Evolutionary conservation across 1,139 yeast species (phyloP).

Genomic region (Geotrichum fermentans): DNA sequence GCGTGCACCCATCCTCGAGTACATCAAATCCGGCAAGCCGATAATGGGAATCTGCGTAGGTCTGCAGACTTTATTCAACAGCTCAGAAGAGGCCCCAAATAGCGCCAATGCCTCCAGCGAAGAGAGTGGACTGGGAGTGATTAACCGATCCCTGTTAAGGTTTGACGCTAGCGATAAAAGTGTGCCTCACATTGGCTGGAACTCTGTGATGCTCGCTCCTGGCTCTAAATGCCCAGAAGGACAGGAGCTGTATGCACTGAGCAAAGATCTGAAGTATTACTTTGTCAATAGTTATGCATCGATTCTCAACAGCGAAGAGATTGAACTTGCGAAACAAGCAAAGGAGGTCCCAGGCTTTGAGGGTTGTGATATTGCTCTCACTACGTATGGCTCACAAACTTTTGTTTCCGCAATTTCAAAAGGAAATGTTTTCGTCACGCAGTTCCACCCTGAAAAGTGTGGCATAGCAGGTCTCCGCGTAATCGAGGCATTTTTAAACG

Average conservation of each 20-base stretch:
- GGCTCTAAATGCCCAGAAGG: slow-evolving; percentile 17
- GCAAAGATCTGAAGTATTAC: slow-evolving; percentile 68
- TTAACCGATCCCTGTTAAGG: slow-evolving; percentile 52
- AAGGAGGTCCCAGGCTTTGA: slow-evolving; percentile 34
- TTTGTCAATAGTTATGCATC: slow-evolving; percentile 94
- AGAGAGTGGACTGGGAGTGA: slow-evolving; percentile 53
- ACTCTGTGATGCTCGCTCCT: slow-evolving; percentile 37
- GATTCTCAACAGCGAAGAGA: slow-evolving; percentile 42
- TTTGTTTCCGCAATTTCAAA: slow-evolving; percentile 80
- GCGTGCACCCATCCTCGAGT: slow-evolving; percentile 57
- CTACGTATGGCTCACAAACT: slow-evolving; percentile 71
- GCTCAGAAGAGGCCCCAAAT: slow-evolving; percentile 69
- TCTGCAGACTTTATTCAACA: slow-evolving; percentile 70
- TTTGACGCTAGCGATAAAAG: slow-evolving; percentile 65
- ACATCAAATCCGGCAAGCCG: slow-evolving; percentile 68
- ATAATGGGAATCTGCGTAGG: slow-evolving; percentile 98
- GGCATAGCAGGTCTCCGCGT: slow-evolving; percentile 83
- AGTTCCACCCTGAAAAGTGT: slow-evolving; percentile 96
- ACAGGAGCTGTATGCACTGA: slow-evolving; percentile 54
- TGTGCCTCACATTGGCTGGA: slow-evolving; percentile 98
- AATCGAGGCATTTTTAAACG: slow-evolving; percentile 63
- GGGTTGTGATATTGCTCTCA: slow-evolving; percentile 77
- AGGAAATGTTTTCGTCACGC: slow-evolving; percentile 85
- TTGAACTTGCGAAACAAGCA: slow-evolving; percentile 14
- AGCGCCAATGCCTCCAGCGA: background rate